Evolutionary conservation across 2,329 filamentous ascomycete genomes (phyloP).

Genomic region (Teratosphaeria viscida): DNA sequence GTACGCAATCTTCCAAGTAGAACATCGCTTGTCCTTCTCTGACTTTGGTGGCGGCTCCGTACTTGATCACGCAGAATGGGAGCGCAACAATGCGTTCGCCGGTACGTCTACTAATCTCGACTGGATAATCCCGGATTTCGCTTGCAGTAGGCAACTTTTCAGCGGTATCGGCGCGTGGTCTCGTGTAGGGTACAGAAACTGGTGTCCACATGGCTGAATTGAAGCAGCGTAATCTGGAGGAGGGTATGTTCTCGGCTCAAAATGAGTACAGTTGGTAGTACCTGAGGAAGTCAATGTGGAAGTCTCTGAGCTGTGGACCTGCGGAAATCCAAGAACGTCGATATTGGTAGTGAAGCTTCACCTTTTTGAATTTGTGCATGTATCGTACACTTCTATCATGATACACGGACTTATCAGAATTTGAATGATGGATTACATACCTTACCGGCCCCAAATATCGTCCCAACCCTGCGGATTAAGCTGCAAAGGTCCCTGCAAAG

Average conservation of each 20-base stretch:
- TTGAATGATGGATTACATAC: too few species aligned
- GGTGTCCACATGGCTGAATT: neutral
- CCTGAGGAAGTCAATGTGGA: too few species aligned
- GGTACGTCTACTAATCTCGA: neutral
- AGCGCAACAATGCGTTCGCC: neutral
- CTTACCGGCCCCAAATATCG: slow-evolving; percentile 18
- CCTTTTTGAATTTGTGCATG: too few species aligned
- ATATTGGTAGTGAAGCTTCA: too few species aligned
- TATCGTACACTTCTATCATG: neutral
- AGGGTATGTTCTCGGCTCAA: too few species aligned
- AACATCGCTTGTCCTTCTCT: neutral
- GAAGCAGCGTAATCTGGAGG: too few species aligned
- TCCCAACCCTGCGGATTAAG: slow-evolving; percentile 21
- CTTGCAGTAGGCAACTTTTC: neutral
- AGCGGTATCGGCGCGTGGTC: neutral
- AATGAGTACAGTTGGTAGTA: too few species aligned
- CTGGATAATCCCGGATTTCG: neutral
- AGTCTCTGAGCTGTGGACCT: too few species aligned
- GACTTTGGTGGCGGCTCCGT: neutral
- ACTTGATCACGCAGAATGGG: neutral
- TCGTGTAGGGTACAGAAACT: neutral
- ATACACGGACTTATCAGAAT: neutral
- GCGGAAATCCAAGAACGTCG: too few species aligned
- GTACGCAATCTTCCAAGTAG: neutral
- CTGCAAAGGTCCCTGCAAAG: slow-evolving; percentile 34